Base-by-base conservation (phyloP, 2,329 filamentous ascomycete species). In the Sporothrix dimorphospora region DNA sequence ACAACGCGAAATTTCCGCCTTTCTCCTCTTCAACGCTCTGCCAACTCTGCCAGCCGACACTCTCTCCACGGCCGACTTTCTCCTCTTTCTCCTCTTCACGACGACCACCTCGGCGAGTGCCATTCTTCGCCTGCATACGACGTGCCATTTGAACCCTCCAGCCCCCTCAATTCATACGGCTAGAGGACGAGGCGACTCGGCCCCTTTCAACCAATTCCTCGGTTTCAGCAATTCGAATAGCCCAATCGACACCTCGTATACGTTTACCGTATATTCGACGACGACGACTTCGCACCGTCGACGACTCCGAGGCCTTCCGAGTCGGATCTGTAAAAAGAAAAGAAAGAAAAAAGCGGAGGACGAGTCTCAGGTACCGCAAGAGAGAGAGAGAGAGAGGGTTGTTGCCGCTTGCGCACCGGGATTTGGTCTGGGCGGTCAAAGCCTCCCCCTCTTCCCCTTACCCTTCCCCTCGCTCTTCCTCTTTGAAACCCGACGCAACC, bases 1-100 rank as follows among this genome's bases (percentile, higher is more conserved):
- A n/a, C 21, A 57, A 66, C 47, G 59, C 69, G 59, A 66, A 40
- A 66, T 66, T 66, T 38, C 59, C 59, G 45, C 42, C 16, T 49
- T 40, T 69, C 42, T 45, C 21, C 40, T 34, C 27, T 19, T 4
- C 53, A 19, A 34, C 30, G 30, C 27, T 57, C 53, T 34, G 53
- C 30, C 27, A 27, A 53, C 49, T 53, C 51, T 42, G 9, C 7
- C 11, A 38, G 19, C 11, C 38, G 21, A 45, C 38, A 27, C 16
- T 45, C n/a, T 63, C 16, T 59, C 14, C 7, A n/a, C 47, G 24
- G 49, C 40, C 53, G 53, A 61, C 68, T 45, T 40, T 19, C 57
- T 53, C 42, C 30, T 45, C 57, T 53, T 38, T 45, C 69, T 45
- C 49, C 59, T 57, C 59, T 45, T 27, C 59, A 47, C 57, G 40